Evolutionary conservation across 495 filamentous ascomycete species (phyloP).

Genomic region (Hyphodiscus hymeniophilus): DNA sequence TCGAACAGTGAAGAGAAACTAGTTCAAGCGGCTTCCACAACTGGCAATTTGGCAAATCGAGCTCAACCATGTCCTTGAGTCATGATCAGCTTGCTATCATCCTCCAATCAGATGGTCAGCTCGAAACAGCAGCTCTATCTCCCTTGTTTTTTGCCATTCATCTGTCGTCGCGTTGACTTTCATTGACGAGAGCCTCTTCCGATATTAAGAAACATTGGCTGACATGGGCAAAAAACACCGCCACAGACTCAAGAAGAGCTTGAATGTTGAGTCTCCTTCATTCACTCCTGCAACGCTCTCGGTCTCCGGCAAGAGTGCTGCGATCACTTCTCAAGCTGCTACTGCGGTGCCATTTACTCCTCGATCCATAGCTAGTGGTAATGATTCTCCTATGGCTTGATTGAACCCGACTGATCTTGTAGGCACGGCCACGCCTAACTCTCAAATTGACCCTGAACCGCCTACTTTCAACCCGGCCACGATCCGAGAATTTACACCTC

Average conservation of each 20-base stretch:
- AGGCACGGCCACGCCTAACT: constrained; percentile 40
- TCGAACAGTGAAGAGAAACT: no score
- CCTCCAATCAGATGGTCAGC: no score
- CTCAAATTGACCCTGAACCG: constrained; percentile 35
- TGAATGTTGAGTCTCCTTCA: constrained; percentile 94
- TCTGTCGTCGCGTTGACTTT: no score
- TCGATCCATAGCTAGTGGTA: constrained; percentile 18
- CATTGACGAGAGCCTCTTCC: no score
- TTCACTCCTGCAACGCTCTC: constrained; percentile 67
- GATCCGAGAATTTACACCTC: constrained; percentile 75
- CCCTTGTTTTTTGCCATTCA: no score
- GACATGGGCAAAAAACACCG: background rate
- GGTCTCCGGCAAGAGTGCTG: constrained; percentile 26
- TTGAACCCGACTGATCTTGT: constrained; percentile 1
- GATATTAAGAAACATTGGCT: background rate
- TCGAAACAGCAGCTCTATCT: no score
- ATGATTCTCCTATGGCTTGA: background rate
- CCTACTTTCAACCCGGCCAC: constrained; percentile 44
- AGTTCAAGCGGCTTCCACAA: no score
- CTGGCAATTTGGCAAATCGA: no score
- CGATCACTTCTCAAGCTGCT: constrained; percentile 79
- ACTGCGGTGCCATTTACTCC: constrained; percentile 92
- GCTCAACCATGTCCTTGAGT: no score
- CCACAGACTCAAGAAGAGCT: constrained; percentile 57
- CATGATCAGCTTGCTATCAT: no score